These are phyloP conservation scores for Passiflora organensis DNA, from an alignment of 345 rosid genomes.

Conservation along the genomic window DNA sequence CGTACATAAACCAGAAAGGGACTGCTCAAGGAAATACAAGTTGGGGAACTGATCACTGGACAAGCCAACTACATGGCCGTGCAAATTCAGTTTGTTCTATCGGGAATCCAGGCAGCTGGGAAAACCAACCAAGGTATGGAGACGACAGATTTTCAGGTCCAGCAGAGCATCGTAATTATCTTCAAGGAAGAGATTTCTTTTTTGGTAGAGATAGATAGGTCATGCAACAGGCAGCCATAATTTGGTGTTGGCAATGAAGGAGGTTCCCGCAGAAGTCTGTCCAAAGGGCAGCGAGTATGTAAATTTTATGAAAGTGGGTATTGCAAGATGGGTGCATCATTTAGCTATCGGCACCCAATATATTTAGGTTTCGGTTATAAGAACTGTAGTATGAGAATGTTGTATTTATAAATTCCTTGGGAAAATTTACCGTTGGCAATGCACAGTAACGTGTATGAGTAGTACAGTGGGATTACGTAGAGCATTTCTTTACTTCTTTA, in stretches of 20 bases:
- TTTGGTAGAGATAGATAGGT: slow-evolving; percentile 48
- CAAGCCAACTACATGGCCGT: slow-evolving; percentile 32
- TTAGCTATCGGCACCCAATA: slow-evolving; percentile 73
- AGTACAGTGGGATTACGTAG: slow-evolving; percentile 10
- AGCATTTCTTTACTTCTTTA: slow-evolving; percentile 6
- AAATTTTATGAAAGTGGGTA: slow-evolving; percentile 66
- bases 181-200: slow-evolving; percentile 45
- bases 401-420: slow-evolving; percentile 28
- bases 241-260: slow-evolving; percentile 44
- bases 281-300: slow-evolving; percentile 71
- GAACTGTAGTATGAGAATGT: slow-evolving; percentile 19
- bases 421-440: slow-evolving; percentile 4
- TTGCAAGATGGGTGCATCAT: slow-evolving; percentile 76
- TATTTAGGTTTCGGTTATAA: slow-evolving; percentile 13
- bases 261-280: slow-evolving; percentile 40
- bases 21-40: slow-evolving; percentile 23
- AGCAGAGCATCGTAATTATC: slow-evolving; percentile 40
- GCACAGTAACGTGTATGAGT: slow-evolving; percentile 23
- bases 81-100: slow-evolving; percentile 23
- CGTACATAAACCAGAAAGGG: slow-evolving; percentile 26
- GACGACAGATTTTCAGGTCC: slow-evolving; percentile 41
- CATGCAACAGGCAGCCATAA: slow-evolving; percentile 34
- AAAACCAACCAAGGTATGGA: slow-evolving; percentile 46
- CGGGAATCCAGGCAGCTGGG: slow-evolving; percentile 36
- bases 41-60: slow-evolving; percentile 39